These are phyloP conservation scores for Paxillus rubicundulus DNA, from an alignment of 768 basidiomycete species.

Conservation along the genomic window DNA sequence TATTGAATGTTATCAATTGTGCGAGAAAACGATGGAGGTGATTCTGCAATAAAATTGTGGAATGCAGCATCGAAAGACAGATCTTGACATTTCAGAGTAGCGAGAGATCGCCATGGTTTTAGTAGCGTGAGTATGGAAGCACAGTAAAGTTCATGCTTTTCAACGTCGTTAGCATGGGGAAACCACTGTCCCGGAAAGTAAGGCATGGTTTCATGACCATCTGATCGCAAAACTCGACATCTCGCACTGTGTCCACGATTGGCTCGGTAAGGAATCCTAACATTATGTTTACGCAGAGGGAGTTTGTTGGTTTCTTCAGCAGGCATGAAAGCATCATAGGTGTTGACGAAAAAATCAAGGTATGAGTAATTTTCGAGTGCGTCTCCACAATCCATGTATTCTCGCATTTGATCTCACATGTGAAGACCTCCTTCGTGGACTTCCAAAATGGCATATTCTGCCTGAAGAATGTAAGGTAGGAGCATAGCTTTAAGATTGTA, in stretches of 20 bases:
- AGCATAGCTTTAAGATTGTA: too few species aligned
- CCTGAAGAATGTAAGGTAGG: too few species aligned
- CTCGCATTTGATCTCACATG: neutral
- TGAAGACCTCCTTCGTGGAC: neutral
- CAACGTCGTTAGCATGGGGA: neutral
- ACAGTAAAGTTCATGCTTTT: neutral
- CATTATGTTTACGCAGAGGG: neutral
- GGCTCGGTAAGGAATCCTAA: neutral
- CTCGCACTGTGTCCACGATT: neutral
- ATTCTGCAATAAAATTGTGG: constrained; percentile 3
- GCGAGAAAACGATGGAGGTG: neutral
- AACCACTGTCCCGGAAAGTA: neutral
- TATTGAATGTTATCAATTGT: constrained; percentile 33
- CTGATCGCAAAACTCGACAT: constrained; percentile 20
- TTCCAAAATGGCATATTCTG: neutral
- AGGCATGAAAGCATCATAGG: neutral
- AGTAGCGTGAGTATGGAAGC: neutral
- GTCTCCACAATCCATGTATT: neutral
- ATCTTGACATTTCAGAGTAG: constrained; percentile 13
- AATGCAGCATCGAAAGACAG: constrained; percentile 23
- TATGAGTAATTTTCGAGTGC: neutral
- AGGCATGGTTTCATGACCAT: constrained; percentile 34
- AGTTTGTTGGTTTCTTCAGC: neutral
- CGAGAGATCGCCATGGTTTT: constrained; percentile 1
- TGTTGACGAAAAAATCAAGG: constrained; percentile 3